Evolutionary conservation across 306 rosid species (phyloP), one percentile per base, ranked within the genome.

Genomic region (Begonia fuchsioides): DNA sequence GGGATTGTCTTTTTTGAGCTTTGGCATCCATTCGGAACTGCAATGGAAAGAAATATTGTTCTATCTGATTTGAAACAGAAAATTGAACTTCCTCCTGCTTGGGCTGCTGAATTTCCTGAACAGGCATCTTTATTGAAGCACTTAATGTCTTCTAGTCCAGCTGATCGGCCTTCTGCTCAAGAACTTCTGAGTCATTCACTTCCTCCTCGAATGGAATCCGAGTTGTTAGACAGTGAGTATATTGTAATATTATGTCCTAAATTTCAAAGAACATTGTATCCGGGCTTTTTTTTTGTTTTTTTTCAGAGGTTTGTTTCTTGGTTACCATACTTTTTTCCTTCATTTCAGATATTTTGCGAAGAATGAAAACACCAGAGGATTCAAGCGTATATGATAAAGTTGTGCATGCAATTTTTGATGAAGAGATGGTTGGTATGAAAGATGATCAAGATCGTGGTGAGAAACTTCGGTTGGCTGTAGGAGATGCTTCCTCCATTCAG

Each of bases 21-120:
- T 63, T 88, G 97, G 93, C 87, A 88, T 59, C 97, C 97, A 38
- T 88, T 88, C 79, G 87, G 82, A 52, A 88, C 95, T 35, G 82
- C 84, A 58, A 88, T 88, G 97, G 97, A 88, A 76, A 73, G 95
- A 39, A 54, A 76, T 5, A 53, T 79, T 65, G 76, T 88, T 64
- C 81, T 88, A 65, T 70, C 83, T 49, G 90, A 84, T 66, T 74
- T 88, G 73, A 84, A 79, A 59, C 90, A 63, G 59, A 84, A 84
- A 64, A 84, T 78, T 44, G 84, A 76, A 52, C 75, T 81, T 45
- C 97, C 93, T 66, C 55, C 64, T 39, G 40, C 75, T 14, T 88
- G 97, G 95, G 72, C 72, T 65, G 65, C 77, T 55, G 82, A 76
- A 53, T 88, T 78, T 76, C 82, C 95, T 17, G 93, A 88, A 62